phyloP scores from a whole-genome alignment of 1,284 basidiomycete species.

The Puccinia coronata region DNA sequence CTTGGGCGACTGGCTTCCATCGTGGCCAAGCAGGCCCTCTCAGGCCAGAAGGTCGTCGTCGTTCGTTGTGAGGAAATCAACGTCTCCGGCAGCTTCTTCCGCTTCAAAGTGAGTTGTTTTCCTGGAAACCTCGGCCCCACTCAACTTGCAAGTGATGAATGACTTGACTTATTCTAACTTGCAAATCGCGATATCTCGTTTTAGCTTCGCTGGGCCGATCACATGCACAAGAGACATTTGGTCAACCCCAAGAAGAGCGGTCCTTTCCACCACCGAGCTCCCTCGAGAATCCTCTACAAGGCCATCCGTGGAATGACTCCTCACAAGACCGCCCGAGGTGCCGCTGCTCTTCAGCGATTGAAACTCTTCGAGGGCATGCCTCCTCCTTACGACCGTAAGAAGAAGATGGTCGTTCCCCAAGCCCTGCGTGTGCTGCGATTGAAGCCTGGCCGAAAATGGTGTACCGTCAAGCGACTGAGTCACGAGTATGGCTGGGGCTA shows the following conservation, averaged over 20 bases:
- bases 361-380: conserved; percentile 99
- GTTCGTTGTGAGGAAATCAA: conserved; percentile 99
- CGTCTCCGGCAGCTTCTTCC: conserved; percentile 99
- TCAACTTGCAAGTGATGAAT: neutral
- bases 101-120: conserved; percentile 82
- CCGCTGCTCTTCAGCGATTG: conserved; percentile 93
- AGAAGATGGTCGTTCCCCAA: conserved; percentile 98
- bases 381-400: conserved; percentile 97
- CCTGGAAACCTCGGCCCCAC: neutral
- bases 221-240: conserved; percentile 98
- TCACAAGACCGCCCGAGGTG: conserved; percentile 94
- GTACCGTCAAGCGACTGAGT: conserved; percentile 97
- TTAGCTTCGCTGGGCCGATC: conserved; percentile 97
- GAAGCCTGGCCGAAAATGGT: conserved; percentile 99
- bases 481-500: conserved; percentile 99
- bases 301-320: conserved; percentile 97
- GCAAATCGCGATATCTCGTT: conserved; percentile 4
- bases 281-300: conserved; percentile 97
- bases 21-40: conserved; percentile 87
- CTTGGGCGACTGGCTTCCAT: conserved; percentile 99
- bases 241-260: conserved; percentile 99
- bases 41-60: conserved; percentile 95
- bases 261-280: conserved; percentile 98
- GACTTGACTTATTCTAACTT: neutral
- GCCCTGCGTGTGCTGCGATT: conserved; percentile 94